Percentiles rank a stretch among this genome's conserved stretches.
phyloP scores from a whole-genome alignment of 306 rosid genomes.

The Begonia masoniana region DNA sequence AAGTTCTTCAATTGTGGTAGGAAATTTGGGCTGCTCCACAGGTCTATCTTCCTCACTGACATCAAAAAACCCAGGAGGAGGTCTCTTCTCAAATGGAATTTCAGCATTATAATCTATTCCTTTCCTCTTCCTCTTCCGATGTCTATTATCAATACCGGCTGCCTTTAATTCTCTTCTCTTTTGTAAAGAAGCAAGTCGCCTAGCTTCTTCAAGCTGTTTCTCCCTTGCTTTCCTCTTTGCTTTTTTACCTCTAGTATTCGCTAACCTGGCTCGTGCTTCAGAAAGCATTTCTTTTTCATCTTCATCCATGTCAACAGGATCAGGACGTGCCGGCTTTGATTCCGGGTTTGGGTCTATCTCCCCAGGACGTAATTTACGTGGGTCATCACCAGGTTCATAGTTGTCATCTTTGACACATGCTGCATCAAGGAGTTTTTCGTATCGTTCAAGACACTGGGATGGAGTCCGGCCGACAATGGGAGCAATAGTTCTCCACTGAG shows the following conservation, averaged over 20 bases:
- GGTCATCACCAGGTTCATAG: slow-evolving; percentile 90
- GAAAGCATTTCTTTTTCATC: slow-evolving; percentile 99
- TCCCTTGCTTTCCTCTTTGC: slow-evolving; percentile 94
- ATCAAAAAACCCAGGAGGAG: slow-evolving; percentile 89
- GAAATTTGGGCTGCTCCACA: slow-evolving; percentile 64
- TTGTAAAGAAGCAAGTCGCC: slow-evolving; percentile 97
- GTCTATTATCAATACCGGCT: slow-evolving; percentile 83
- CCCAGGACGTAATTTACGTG: slow-evolving; percentile 82
- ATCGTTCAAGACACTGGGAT: slow-evolving; percentile 81
- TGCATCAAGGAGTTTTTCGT: slow-evolving; percentile 88
- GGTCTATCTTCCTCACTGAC: slow-evolving; percentile 62
- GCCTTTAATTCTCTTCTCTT: slow-evolving; percentile 91
- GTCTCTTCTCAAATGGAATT: slow-evolving; percentile 88
- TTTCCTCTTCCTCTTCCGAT: slow-evolving; percentile 77
- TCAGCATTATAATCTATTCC: slow-evolving; percentile 92
- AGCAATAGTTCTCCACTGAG: slow-evolving; percentile 95
- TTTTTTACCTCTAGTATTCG: slow-evolving; percentile 87
- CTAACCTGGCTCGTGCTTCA: slow-evolving; percentile 91
- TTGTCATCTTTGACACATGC: slow-evolving; percentile 92
- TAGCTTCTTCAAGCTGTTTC: slow-evolving; percentile 94
- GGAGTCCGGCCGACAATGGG: slow-evolving; percentile 93
- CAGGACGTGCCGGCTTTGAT: slow-evolving; percentile 92
- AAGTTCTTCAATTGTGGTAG: slow-evolving; percentile 87
- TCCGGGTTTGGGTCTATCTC: slow-evolving; percentile 95
- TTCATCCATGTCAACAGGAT: slow-evolving; percentile 97